Base-by-base conservation (phyloP, 139 green algal species). In the Ulvella scutata region DNA sequence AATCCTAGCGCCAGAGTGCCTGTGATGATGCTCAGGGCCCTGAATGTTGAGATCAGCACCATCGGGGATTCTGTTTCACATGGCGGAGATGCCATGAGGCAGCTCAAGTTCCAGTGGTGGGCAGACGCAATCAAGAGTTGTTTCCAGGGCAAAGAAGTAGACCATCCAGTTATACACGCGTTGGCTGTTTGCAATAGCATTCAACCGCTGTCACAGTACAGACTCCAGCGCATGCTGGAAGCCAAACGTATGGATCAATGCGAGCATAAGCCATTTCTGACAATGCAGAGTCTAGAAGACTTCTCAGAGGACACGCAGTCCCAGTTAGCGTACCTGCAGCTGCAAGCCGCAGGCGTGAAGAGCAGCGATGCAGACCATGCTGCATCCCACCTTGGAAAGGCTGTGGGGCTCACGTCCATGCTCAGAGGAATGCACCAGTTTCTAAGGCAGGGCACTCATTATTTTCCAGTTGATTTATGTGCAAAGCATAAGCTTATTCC, bases 101-200 rank as follows among this genome's bases (percentile, higher is more conserved):
- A 82, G 26, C 85, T 88, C 43, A 77, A 90, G 13, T 91, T 87
- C 74, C 87, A 95, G 67, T 96, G 90, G 90, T 96, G 90, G 90
- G 73, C 83, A 0, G 89, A 95, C 29, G 87, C 86, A 0, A 43
- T 96, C 3, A 81, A 83, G 6, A 76, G 78, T 29, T 77, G 77
- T 4, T 89, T 79, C 74, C 79, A 81, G 72, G 77, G 29, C 36
- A 62, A 17, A 0, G 77, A 84, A 3, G 74, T 78, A 0, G 74
- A 76, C 10, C 85, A 92, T 40, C 89, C 89, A 0, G 84, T 87
- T 9, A 77, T 85, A 3, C 62, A 80, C 2, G 85, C 87, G 4
- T 83, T 94, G 35, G 35, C 72, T 3, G 89, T 44, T 35, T 84
- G 72, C 40, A 43, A 80, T 43, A 33, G n/a, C 23, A 3, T 34